Evolutionary conservation across 2,329 filamentous ascomycete species (phyloP), one percentile per base, ranked within the genome.

Genomic region (Diaporthe eres): DNA sequence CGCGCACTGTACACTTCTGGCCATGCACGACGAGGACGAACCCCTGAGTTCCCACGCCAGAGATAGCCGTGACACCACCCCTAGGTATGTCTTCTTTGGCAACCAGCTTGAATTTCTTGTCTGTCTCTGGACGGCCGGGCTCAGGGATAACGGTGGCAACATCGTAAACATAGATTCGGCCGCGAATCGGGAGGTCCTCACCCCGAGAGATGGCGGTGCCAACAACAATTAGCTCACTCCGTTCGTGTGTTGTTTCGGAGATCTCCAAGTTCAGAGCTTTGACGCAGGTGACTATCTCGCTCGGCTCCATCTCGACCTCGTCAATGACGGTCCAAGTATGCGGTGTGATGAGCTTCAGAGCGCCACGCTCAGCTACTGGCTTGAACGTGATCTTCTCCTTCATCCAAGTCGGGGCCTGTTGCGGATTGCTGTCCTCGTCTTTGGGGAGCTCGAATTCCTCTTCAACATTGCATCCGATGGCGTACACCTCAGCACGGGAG

Each of bases 1-100:
- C 97, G 76, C 97, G 90, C 1, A 99, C 95, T 94, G 99, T 97
- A 83, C 95, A 96, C 85, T 99, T 99, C 81, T 98, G 96, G 0
- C 97, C 97, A 82, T 99, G 97, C 0, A 96, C 95, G 55, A 94
- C 94, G 77, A 97, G 92, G 88, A 97, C 92, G 79, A 96, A 95
- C 1, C 94, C 97, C 84, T 97, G 95, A 0, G 93, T 95, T 57
- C 94, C 96, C 73, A 98, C 93, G 78, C 94, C 93, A 0, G 94
- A 95, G 15, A 99, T 84, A 0, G 95, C 94, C 19, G 96, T 98
- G 34, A 99, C 95, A 5, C 95, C 95, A 13, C 97, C 97, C 68
- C 97, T 94, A n/a, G 91, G 90, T 37, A 98, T 95, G 71, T 98
- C 95, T 83, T 99, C 97, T 80, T 94, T 94, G 7, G 95, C 94